Base-by-base conservation (phyloP, 441 rosid species). In the Codiaeum variegatum region DNA sequence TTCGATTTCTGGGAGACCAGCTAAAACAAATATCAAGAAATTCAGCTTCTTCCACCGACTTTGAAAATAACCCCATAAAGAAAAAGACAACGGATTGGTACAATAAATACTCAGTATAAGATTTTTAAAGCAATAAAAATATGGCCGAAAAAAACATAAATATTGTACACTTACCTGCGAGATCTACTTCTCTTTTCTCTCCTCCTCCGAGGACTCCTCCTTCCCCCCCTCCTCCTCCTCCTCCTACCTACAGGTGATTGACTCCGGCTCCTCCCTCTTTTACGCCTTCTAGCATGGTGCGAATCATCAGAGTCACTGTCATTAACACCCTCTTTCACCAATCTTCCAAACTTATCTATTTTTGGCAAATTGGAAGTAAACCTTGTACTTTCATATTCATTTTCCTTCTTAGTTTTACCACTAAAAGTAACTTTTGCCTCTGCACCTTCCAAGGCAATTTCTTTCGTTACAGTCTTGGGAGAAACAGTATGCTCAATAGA, bases 261-360 rank as follows among this genome's bases (percentile, higher is more conserved):
- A 76, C 84, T 81, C 32, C 36, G 23, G 61, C 85, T 80, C 75
- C 86, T 80, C 60, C 80, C 81, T 73, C 81, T 83, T 76, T 66
- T 83, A 71, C 12, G 81, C 78, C 81, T 79, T 71, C 77, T 51
- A 47, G 38, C 47, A 71, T 74, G 62, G 42, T 0, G 70, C 31
- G 72, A 80, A 77, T 89, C 88, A 72, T 87, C 88, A 26, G 90
- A 84, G 47, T 89, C 88, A 77, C 88, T 88, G 42, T 85, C 93
- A 82, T 86, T 88, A 58, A 63, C 82, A 80, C 81, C 87, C 72
- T 88, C 74, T 70, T 83, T 81, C 55, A 82, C 75, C 76, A 85
- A 72, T 76, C 93, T 85, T 70, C 93, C 91, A 82, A 85, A 88
- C 70, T 83, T 76, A 74, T 88, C 91, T 55, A 87, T 81, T 79